Base-by-base conservation (phyloP, 2,329 filamentous ascomycete species). In the Fusarium humuli region DNA sequence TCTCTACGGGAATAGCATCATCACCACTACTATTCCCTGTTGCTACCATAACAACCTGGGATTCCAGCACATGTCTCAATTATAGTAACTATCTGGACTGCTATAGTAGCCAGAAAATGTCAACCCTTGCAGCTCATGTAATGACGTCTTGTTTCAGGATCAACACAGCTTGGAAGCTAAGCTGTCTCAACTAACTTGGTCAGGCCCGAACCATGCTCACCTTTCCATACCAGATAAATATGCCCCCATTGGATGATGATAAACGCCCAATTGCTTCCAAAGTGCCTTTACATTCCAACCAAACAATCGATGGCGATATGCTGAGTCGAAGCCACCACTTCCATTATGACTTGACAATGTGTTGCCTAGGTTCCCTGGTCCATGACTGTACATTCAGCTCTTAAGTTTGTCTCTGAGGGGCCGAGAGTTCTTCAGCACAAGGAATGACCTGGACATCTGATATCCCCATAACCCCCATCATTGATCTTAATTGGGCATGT, bases 111-210 rank as follows among this genome's bases (percentile, higher is more conserved):
- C 49, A 53, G 27, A 18, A 41, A 61, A 44, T 45, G 48, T 14
- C 10, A 40, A 55, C 14, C 65, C 65, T 64, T 69, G 60, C 22
- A 65, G 34, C 29, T 41, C 42, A 69, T 48, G 25, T 53, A 23
- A 68, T 71, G 68, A 71, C 68, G 68, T 69, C 56, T 71, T 61
- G 69, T 71, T 71, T 71, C 69, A 71, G 53, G 41, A 49, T 65
- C 64, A 59, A 57, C 54, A 67, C 32, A 52, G 46, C 46, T 63
- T 25, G 27, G 34, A 44, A 63, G 52, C 48, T 65, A 48, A 41
- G 50, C 29, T 56, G 67, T 71, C 68, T 69, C 37, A 71, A 23
- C 61, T 64, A 46, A 42, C 46, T 42, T 57, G 49, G 27, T 41
- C 53, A 47, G 27, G 40, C 32, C 46, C 32, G 30, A 55, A 46